These are phyloP conservation scores for Aquilaria agallochum DNA, from an alignment of 441 rosid species.

Conservation along the genomic window DNA sequence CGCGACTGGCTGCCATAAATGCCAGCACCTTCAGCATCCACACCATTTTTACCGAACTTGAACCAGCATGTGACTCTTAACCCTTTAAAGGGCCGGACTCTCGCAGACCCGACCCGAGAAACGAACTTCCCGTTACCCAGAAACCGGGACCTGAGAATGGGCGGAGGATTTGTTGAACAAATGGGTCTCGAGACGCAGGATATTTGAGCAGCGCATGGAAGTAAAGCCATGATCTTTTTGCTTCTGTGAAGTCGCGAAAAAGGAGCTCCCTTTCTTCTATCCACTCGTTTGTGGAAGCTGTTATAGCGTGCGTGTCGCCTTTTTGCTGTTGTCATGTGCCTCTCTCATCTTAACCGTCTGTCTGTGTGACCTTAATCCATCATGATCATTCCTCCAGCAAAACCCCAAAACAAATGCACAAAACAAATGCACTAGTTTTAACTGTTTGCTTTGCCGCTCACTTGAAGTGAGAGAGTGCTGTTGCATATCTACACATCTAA, in stretches of 20 bases:
- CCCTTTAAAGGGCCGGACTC: conserved; percentile 71
- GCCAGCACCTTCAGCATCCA: conserved; percentile 93
- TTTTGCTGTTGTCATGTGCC: background rate
- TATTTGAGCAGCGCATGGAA: conserved; percentile 36
- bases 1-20: conserved; percentile 85
- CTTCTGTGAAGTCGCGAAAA: background rate
- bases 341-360: background rate
- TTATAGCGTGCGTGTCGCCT: background rate
- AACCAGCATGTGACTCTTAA: conserved; percentile 74
- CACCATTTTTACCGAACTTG: conserved; percentile 80
- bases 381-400: background rate
- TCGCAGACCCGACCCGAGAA: conserved; percentile 29
- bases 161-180: conserved; percentile 23
- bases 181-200: conserved; percentile 24
- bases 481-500: too few relatives aligned
- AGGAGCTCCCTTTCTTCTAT: conserved; percentile 6
- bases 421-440: too few relatives aligned
- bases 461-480: too few relatives aligned
- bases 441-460: too few relatives aligned
- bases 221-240: conserved; percentile 50
- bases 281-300: conserved; percentile 7
- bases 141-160: conserved; percentile 42
- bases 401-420: too few relatives aligned
- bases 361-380: background rate
- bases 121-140: conserved; percentile 38